phyloP scores from a whole-genome alignment of 169 alveolate genomes.

The Eimeria acervulina region DNA sequence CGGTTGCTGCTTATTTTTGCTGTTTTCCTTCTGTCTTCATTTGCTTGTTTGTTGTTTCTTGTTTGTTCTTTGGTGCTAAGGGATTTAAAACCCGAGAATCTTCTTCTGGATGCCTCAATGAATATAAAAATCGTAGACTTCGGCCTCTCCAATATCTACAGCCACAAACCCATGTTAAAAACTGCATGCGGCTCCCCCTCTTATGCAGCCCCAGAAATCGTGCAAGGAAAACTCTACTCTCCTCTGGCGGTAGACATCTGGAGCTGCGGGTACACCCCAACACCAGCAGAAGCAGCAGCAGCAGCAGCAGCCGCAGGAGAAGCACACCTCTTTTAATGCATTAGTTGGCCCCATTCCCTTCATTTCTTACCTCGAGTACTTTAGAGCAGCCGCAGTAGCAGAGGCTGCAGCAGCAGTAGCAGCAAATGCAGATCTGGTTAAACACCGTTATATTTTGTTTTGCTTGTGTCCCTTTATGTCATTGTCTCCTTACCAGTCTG shows the following conservation, averaged over 20 bases:
- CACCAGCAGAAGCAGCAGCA: not conserved
- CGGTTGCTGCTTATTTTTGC: no score
- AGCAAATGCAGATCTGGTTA: not conserved
- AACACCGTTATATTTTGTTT: no score
- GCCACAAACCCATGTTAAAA: slow-evolving; percentile 86
- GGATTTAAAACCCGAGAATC: slow-evolving; percentile 96
- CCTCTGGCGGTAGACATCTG: slow-evolving; percentile 80
- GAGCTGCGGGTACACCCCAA: slow-evolving; percentile 84
- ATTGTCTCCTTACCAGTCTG: no score
- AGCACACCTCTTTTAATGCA: not conserved
- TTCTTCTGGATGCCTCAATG: slow-evolving; percentile 92
- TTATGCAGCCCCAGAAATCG: slow-evolving; percentile 97
- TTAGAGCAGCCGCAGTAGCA: not conserved
- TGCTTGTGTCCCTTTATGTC: no score
- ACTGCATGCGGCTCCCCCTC: slow-evolving; percentile 98
- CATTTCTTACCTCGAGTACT: not conserved
- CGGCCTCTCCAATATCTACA: slow-evolving; percentile 95
- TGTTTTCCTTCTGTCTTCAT: no score
- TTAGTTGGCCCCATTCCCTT: not conserved
- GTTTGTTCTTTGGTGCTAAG: slow-evolving; percentile 24
- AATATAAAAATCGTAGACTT: slow-evolving; percentile 97
- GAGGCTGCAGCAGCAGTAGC: not conserved
- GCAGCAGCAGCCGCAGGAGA: not conserved
- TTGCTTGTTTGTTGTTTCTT: no score
- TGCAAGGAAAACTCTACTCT: slow-evolving; percentile 86